Percentiles rank a stretch among this genome's conserved stretches.
phyloP scores from a whole-genome alignment of 805 yeast species.

The Priceomyces fermenticarens region DNA sequence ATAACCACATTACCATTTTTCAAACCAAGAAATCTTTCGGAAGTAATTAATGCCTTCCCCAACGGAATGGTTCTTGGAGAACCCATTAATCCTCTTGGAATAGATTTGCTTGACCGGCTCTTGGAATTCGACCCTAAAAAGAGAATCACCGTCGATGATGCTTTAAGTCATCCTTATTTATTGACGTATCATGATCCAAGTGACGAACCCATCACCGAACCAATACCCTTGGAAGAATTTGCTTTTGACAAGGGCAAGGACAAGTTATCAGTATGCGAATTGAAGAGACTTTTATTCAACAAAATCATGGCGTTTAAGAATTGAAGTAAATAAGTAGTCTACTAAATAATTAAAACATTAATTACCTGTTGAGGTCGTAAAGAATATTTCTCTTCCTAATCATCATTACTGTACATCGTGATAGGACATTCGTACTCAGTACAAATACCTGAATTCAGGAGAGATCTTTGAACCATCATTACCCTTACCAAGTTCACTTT shows the following conservation, averaged over 20 bases:
- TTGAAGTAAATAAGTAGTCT: not conserved
- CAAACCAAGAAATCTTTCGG: conserved; percentile 14
- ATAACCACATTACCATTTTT: conserved; percentile 24
- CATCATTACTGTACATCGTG: not conserved
- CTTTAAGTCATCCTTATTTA: conserved; percentile 84
- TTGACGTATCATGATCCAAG: conserved; percentile 65
- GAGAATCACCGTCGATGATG: conserved; percentile 85
- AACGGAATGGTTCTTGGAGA: conserved; percentile 13
- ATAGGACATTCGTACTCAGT: conserved; percentile 10
- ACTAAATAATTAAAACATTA: not conserved
- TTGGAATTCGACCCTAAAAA: conserved; percentile 82
- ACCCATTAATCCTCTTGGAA: conserved; percentile 22
- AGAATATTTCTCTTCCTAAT: not conserved
- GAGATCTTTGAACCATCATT: conserved; percentile 40
- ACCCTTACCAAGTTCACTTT: conserved; percentile 45
- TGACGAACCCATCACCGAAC: conserved; percentile 27
- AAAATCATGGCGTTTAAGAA: conserved; percentile 55
- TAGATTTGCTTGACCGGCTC: conserved; percentile 53
- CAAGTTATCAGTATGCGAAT: conserved; percentile 63
- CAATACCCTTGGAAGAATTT: conserved; percentile 25
- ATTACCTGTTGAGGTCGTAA: too few relatives aligned
- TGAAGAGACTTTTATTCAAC: conserved; percentile 68
- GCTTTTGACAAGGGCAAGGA: conserved; percentile 56
- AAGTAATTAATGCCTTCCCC: conserved; percentile 18
- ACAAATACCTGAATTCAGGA: conserved; percentile 43